Evolutionary conservation across 2,329 filamentous ascomycete genomes (phyloP).

Genomic region (Venturia pyrina): DNA sequence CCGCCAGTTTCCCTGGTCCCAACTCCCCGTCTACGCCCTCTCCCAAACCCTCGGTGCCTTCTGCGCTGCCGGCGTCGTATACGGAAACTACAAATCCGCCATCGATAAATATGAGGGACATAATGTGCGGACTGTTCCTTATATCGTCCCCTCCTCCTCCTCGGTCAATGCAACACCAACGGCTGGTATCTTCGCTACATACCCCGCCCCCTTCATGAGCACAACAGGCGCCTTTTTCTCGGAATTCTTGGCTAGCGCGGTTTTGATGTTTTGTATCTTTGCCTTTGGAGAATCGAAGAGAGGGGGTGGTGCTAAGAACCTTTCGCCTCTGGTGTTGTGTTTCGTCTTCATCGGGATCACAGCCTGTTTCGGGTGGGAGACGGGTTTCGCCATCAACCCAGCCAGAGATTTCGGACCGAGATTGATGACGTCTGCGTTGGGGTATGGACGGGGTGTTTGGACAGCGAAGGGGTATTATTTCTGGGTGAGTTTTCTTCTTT

Average conservation of each 20-base stretch:
- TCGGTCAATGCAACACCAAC: neutral
- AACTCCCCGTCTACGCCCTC: constrained; percentile 15
- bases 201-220: constrained; percentile 7
- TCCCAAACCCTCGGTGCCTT: constrained; percentile 20
- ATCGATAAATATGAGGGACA: constrained; percentile 7
- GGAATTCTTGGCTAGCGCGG: constrained; percentile 7
- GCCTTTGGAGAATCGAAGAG: neutral
- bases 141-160: neutral
- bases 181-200: constrained; percentile 11
- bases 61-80: constrained; percentile 19
- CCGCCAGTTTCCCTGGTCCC: constrained; percentile 17
- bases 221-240: constrained; percentile 10
- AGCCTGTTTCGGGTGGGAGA: constrained; percentile 12
- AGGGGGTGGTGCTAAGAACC: neutral
- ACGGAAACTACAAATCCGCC: constrained; percentile 17
- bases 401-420: constrained; percentile 12
- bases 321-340: neutral
- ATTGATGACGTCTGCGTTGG: neutral
- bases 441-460: constrained; percentile 11
- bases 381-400: constrained; percentile 9
- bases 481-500: constrained; percentile 3
- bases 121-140: constrained; percentile 4
- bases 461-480: constrained; percentile 8
- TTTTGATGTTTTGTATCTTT: constrained; percentile 12
- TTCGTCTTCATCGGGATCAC: constrained; percentile 10